A percentile compares a stretch with the other conserved stretches of the same genome.
phyloP scores from a whole-genome alignment of 2,329 filamentous ascomycete genomes.

The Coniochaeta ligniaria region DNA sequence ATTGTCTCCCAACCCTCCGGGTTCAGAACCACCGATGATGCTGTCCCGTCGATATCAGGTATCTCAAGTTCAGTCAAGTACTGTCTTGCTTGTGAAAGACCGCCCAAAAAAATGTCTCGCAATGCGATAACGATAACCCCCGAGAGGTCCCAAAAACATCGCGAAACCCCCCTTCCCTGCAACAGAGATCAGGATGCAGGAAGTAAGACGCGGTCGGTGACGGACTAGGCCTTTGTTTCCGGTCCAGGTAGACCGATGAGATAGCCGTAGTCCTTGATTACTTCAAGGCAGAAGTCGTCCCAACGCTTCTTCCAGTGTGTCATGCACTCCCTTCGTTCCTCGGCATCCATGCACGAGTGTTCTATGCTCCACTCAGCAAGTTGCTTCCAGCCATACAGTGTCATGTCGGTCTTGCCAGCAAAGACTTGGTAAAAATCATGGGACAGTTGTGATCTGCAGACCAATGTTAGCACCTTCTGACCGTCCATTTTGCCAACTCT shows the following conservation, averaged over 20 bases:
- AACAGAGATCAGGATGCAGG: too few species aligned
- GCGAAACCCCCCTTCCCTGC: too few species aligned
- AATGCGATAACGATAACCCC: background rate
- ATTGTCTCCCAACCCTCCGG: background rate
- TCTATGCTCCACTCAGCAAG: constrained; percentile 56
- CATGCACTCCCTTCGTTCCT: constrained; percentile 29
- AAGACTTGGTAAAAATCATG: constrained; percentile 75
- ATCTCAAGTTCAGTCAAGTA: background rate
- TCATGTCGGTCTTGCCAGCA: constrained; percentile 60
- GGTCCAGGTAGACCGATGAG: background rate
- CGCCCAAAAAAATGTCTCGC: background rate
- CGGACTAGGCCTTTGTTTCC: background rate
- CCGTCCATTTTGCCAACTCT: background rate
- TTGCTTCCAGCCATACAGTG: constrained; percentile 65
- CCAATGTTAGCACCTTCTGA: background rate
- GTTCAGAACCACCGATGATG: background rate
- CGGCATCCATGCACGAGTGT: constrained; percentile 44
- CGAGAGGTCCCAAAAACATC: background rate
- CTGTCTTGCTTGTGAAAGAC: background rate
- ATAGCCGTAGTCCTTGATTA: constrained; percentile 27
- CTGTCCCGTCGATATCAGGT: background rate
- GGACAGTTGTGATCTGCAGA: constrained; percentile 56
- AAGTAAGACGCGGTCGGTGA: too few species aligned
- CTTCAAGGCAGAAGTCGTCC: constrained; percentile 48
- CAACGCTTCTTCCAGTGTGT: constrained; percentile 47